These are phyloP conservation scores for Porphyra umbilicalis DNA, from an alignment of 31 red algal species.

Conservation along the genomic window DNA sequence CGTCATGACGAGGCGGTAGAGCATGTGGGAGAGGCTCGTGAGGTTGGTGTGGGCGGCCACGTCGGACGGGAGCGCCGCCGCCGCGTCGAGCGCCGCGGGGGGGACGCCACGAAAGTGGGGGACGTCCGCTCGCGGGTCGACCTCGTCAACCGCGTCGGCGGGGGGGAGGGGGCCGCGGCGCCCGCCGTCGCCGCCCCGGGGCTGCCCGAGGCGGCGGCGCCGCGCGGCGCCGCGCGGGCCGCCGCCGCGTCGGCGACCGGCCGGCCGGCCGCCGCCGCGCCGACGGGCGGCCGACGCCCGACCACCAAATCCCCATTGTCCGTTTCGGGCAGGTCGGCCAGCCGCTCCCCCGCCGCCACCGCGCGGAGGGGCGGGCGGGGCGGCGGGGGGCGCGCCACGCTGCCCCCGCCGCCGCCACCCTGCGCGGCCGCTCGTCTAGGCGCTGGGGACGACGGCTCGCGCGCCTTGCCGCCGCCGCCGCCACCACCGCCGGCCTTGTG, in stretches of 20 bases:
- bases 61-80: not conserved
- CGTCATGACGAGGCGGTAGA: not conserved
- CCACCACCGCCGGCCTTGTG: not conserved
- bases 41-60: not conserved
- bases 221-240: too few relatives aligned
- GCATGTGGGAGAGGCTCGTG: not conserved
- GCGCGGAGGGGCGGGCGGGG: not conserved
- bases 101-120: not conserved
- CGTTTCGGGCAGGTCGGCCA: not conserved
- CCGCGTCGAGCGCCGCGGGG: not conserved
- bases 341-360: not conserved
- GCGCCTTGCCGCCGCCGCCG: not conserved
- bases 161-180: too few relatives aligned
- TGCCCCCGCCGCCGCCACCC: not conserved
- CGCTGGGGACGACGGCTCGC: too few relatives aligned
- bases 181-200: too few relatives aligned
- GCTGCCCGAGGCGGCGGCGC: too few relatives aligned
- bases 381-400: not conserved
- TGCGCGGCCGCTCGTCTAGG: not conserved
- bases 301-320: not conserved
- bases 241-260: too few relatives aligned
- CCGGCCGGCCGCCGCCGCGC: too few relatives aligned
- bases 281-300: too few relatives aligned
- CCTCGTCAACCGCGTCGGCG: not conserved
- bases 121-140: not conserved